Evolutionary conservation across 768 basidiomycete genomes (phyloP), one percentile per base, ranked within the genome.

Genomic region (Tricholoma hemisulphureum): DNA sequence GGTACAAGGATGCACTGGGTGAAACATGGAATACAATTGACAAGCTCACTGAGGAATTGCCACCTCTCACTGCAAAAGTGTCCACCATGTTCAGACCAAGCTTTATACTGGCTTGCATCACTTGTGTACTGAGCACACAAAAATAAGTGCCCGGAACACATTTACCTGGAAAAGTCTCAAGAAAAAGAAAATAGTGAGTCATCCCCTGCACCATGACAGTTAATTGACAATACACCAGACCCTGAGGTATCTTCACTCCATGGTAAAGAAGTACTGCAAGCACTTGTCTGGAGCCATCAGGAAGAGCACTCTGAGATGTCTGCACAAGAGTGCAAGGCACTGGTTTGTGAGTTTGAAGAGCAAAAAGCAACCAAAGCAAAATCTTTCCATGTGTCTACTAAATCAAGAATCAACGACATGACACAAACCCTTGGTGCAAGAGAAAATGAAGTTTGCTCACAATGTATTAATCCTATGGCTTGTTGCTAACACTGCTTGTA

Each of bases 11-110:
- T 24, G 26, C 29, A 1, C 28, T 52, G 2, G 13, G 21, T 13
- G n/a, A 52, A 11, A 29, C 51, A 20, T 31, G 28, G 21, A 2
- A 10, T 4, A 31, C 9, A 2, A 52, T 52, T 16, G 28, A 34
- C 26, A 29, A 26, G 18, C 13, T 32, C 24, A 37, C 50, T 26
- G 18, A 7, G 18, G 5, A 1, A 31, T 61, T 53, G 57, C 60
- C 7, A 5, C 14, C 13, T 18, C 16, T 5, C 57, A 61, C 23
- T 23, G 21, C 20, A 61, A 58, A 23, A 58, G 57, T 29, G 32
- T 58, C 6, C 26, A 29, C 18, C 60, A 31, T 39, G 57, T 61
- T 23, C 45, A 57, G 21, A 4, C 13, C 26, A n/a, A n/a, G n/a
- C n/a, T n/a, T n/a, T n/a, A n/a, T n/a, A n/a, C n/a, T n/a, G n/a